phyloP scores from a whole-genome alignment of 2,329 filamentous ascomycete genomes.

The Claviceps sp. region DNA sequence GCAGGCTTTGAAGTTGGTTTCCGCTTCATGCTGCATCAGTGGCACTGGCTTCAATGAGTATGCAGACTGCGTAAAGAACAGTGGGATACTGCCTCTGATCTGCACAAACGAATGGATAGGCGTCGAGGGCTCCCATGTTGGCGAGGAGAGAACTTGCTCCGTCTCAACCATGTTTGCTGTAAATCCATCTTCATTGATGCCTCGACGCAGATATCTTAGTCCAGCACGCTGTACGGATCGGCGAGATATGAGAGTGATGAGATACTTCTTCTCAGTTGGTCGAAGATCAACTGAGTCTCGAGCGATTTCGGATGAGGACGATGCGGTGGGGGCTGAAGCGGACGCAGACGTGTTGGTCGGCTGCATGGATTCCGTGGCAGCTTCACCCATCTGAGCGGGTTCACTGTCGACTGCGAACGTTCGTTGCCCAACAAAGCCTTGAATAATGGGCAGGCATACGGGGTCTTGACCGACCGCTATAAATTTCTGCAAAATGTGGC shows the following conservation, averaged over 20 bases:
- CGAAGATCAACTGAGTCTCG: constrained; percentile 27
- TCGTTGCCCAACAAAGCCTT: constrained; percentile 85
- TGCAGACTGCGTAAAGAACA: constrained; percentile 91
- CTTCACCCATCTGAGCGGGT: constrained; percentile 40
- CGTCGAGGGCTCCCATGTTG: constrained; percentile 45
- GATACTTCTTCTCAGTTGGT: constrained; percentile 43
- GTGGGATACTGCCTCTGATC: constrained; percentile 76
- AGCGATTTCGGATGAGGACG: constrained; percentile 13
- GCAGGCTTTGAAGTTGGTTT: constrained; percentile 68
- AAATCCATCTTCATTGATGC: constrained; percentile 78
- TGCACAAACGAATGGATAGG: constrained; percentile 78
- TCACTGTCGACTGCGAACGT: constrained; percentile 59
- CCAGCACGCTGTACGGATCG: constrained; percentile 78
- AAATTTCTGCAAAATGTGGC: constrained; percentile 59
- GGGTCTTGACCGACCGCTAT: constrained; percentile 57
- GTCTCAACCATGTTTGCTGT: constrained; percentile 89
- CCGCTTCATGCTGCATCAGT: constrained; percentile 64
- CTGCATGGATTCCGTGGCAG: constrained; percentile 32
- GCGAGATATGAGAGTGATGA: constrained; percentile 86
- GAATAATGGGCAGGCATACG: constrained; percentile 70
- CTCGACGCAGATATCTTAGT: constrained; percentile 76
- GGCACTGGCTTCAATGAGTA: constrained; percentile 87
- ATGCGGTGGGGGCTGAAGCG: constrained; percentile 12
- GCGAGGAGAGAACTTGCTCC: constrained; percentile 75
- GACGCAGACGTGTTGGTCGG: constrained; percentile 24